Evolutionary conservation across 2,329 filamentous ascomycete species (phyloP), one percentile per base, ranked within the genome.

Genomic region (Trichoderma breve): DNA sequence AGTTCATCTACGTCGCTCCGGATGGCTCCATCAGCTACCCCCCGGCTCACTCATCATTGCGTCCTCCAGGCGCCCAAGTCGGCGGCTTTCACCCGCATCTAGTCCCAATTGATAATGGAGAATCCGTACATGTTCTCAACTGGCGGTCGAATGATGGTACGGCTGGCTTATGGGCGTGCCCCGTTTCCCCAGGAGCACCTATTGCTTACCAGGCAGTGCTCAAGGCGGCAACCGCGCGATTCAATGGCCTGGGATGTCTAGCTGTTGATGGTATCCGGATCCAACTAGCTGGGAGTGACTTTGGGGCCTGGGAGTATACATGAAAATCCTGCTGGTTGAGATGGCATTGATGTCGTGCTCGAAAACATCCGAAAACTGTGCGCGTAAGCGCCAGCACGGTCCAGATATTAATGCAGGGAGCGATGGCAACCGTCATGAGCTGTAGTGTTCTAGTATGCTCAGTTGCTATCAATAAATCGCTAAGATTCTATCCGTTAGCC

Each of bases 21-120:
- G 79, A 83, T 30, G 90, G 90, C 6, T 81, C 84, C 11, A 78
- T 92, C 71, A 82, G 83, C 70, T 92, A 87, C 81, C 88, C 88
- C 0, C 73, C 76, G 24, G 83, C 89, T 0, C 88, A 91, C 80
- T 89, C 87, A 0, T 80, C 79, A 3, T 80, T 76, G 71, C 85
- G 86, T 6, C 88, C 89, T 0, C 73, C 79, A 0, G 89, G 88
- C 11, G 85, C 88, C 8, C 78, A 84, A 47, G 68, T 81, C 18
- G 85, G 84, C 2, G 85, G 86, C 30, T 90, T 90, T 80, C 77
- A 72, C 36, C 74, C 76, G 0, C 77, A 78, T 43, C 78, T 76
- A 0, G 58, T 80, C 11, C 36, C 78, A 1, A 76, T 76, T 12
- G 74, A 77, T 11, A 78, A 77, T 34, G 73, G 68, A 30, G 71